Evolutionary conservation across 2,329 filamentous ascomycete genomes (phyloP), one percentile per base, ranked within the genome.

Genomic region (Xylariaceae sp.): DNA sequence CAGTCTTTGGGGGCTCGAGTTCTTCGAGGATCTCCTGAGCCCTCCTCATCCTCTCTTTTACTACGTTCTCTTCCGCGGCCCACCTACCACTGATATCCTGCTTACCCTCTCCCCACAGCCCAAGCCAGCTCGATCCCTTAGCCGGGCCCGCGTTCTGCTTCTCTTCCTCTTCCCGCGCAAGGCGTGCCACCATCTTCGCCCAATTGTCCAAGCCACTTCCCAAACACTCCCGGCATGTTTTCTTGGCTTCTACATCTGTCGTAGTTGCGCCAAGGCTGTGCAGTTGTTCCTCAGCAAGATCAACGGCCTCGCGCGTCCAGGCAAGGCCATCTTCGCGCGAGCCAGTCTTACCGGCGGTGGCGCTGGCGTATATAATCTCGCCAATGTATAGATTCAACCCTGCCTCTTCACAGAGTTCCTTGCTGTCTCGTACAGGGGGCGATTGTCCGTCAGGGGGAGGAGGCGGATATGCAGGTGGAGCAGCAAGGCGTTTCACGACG

Each of bases 281-380:
- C 32, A 81, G 72, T 54, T 81, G 81, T 46, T 82, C 74, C 64
- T 90, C 89, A 3, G 89, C 85, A 2, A 86, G 68, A 51, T 90
- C 85, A 24, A 95, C 88, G 19, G 85, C 89, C 48, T 95, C 88
- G 41, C 89, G 79, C 1, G 91, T 95, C 91, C 91, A 97, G 4
- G 82, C 81, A 2, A 96, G 72, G 1, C 89, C 91, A 46, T 85
- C 83, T 37, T 87, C 81, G 38, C 71, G 69, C 13, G 13, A 17
- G 13, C 30, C 16, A 17, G 13, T 7, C 13, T 32, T 32, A n/a
- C 6, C 16, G 32, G 36, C 37, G 29, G 19, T 18, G 77, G 34
- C 36, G 41, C 41, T 78, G 0, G 87, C 79, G 63, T 86, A 96
- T 24, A 97, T 75, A 38, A 97, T 95, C 67, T 97, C 91, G 44